Evolutionary conservation across 305 asterid species (phyloP).

Genomic region (Lippia alba): DNA sequence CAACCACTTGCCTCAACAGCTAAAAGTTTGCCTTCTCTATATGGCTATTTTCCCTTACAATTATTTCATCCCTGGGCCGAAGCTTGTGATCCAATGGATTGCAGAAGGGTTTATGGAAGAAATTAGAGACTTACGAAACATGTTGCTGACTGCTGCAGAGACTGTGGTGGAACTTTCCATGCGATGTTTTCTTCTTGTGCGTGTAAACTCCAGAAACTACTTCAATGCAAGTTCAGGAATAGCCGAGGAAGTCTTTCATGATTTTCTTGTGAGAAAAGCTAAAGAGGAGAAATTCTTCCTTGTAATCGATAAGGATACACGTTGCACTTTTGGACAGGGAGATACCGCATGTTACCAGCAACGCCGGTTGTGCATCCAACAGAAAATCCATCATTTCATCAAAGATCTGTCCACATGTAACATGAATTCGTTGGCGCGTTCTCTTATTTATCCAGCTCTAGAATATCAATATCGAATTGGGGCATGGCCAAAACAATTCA

Average conservation of each 20-base stretch:
- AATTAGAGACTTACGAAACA: no score
- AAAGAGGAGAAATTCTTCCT: background rate
- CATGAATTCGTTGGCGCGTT: background rate
- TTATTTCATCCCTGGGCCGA: background rate
- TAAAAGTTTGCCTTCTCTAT: background rate
- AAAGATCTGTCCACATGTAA: background rate
- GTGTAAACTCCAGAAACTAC: no score
- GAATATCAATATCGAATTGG: conserved; percentile 10
- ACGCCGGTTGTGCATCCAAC: conserved; percentile 24
- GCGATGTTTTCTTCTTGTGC: no score
- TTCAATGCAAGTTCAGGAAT: no score
- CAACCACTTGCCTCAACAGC: conserved; percentile 1
- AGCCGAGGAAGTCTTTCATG: no score
- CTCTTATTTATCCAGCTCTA: conserved; percentile 16
- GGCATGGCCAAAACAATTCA: background rate
- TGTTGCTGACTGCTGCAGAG: no score
- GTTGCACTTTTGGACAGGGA: background rate
- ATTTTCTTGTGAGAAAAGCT: no score
- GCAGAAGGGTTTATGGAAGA: no score
- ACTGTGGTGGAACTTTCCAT: no score
- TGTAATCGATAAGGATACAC: background rate
- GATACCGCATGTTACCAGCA: background rate
- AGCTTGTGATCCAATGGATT: no score
- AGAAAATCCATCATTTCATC: background rate
- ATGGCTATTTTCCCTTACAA: background rate